Evolutionary conservation across 2,329 filamentous ascomycete species (phyloP).

Genomic region (Stagonosporopsis tanaceti): DNA sequence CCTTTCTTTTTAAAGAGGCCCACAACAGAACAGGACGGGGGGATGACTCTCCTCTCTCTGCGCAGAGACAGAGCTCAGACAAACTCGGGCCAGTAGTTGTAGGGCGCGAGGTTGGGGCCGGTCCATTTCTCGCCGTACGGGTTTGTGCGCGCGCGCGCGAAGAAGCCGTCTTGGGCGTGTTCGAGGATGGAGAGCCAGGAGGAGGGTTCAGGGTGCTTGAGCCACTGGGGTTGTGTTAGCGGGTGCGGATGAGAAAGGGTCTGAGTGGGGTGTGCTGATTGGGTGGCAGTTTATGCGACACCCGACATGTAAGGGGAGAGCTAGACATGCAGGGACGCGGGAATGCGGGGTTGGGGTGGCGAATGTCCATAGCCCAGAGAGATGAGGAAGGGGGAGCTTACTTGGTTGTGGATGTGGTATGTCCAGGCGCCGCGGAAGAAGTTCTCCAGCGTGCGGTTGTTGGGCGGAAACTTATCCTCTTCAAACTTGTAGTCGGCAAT

Average conservation of each 20-base stretch:
- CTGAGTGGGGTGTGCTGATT: too few relatives aligned
- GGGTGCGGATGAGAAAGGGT: neutral
- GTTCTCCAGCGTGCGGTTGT: constrained; percentile 63
- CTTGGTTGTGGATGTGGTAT: constrained; percentile 66
- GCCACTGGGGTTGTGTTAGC: constrained; percentile 55
- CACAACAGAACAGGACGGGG: neutral
- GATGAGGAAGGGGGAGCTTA: constrained; percentile 42
- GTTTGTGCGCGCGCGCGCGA: constrained; percentile 59
- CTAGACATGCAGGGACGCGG: too few relatives aligned
- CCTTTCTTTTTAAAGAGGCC: neutral
- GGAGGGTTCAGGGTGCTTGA: constrained; percentile 63
- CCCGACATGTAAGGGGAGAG: neutral
- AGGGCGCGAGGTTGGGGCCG: constrained; percentile 57
- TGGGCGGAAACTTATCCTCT: constrained; percentile 63
- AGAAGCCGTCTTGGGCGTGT: constrained; percentile 63
- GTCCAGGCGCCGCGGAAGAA: constrained; percentile 66
- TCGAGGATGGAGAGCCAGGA: constrained; percentile 64
- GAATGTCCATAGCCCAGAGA: too few relatives aligned
- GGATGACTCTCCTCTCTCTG: too few relatives aligned
- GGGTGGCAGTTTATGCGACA: neutral
- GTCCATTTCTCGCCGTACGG: constrained; percentile 63
- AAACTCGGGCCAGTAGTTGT: constrained; percentile 62
- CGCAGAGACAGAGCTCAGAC: constrained; percentile 43
- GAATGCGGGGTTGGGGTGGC: too few relatives aligned
- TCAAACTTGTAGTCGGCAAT: constrained; percentile 57